These are phyloP conservation scores for Cladorrhinum sp. DNA, from an alignment of 2,329 filamentous ascomycete genomes.

Conservation along the genomic window DNA sequence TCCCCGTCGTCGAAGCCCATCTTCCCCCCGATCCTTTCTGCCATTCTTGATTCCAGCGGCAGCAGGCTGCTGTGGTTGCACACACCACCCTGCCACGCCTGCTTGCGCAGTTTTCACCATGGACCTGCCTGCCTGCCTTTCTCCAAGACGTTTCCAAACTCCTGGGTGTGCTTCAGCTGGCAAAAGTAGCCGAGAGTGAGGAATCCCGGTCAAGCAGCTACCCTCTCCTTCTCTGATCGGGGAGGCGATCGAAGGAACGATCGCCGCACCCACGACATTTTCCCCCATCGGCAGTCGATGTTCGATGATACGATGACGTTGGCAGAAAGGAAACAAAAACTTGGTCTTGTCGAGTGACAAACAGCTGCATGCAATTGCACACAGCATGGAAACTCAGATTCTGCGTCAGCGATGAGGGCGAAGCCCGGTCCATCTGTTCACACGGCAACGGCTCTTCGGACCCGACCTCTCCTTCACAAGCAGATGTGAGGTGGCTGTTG, in stretches of 20 bases:
- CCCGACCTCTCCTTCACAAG: neutral
- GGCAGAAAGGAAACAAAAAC: neutral
- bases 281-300: conserved; percentile 3
- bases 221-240: neutral
- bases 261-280: neutral
- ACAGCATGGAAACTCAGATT: neutral
- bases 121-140: neutral
- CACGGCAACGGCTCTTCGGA: neutral
- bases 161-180: conserved; percentile 1
- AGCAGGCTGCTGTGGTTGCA: neutral
- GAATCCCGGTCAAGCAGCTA: conserved; percentile 1
- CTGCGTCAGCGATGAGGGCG: neutral
- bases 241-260: neutral
- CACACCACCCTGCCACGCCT: neutral
- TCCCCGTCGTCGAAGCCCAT: neutral
- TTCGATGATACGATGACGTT: neutral
- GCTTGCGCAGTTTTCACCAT: neutral
- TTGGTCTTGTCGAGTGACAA: neutral
- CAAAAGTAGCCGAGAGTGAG: conserved; percentile 7
- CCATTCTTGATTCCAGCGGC: neutral
- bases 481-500: neutral
- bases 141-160: conserved; percentile 1
- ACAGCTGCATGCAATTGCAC: neutral
- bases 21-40: neutral
- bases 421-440: neutral